Conservation (phyloP, 1,284 basidiomycete species). For the Chalciporus sp. region DNA sequence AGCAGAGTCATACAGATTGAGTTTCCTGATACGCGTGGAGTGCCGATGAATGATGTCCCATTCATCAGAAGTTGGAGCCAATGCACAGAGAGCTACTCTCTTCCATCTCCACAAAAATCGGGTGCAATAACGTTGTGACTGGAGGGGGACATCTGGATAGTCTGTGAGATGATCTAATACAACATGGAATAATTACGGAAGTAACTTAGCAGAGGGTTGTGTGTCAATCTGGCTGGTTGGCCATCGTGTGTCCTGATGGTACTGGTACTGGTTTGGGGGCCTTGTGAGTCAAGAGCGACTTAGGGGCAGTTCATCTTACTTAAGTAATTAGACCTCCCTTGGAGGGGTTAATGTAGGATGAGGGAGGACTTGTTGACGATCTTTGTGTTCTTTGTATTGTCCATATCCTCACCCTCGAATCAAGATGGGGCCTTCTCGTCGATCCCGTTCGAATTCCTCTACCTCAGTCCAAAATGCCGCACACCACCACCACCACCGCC, state of each 20-base stretch:
- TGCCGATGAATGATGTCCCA: constrained; percentile 1
- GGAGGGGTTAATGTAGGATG: background rate
- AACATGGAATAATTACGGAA: background rate
- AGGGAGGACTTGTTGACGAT: background rate
- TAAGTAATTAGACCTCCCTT: background rate
- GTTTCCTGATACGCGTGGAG: too few species aligned
- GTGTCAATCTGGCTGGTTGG: too few species aligned
- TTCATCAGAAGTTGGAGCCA: background rate
- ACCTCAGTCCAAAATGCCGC: constrained; percentile 18
- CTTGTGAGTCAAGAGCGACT: too few species aligned
- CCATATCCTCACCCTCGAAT: background rate
- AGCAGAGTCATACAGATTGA: too few species aligned
- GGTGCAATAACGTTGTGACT: too few species aligned
- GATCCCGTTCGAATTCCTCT: constrained; percentile 34
- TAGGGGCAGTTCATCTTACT: too few species aligned
- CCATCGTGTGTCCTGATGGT: too few species aligned
- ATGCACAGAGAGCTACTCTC: background rate
- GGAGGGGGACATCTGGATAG: too few species aligned
- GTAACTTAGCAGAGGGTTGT: constrained; percentile 1
- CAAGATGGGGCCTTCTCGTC: constrained; percentile 32
- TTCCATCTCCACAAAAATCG: background rate
- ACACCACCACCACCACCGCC: constrained; percentile 4
- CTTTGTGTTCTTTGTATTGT: background rate
- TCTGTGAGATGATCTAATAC: background rate
- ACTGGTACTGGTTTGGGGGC: too few species aligned